phyloP scores from a whole-genome alignment of 2,329 filamentous ascomycete species.

The Furcasterigmium sp. region DNA sequence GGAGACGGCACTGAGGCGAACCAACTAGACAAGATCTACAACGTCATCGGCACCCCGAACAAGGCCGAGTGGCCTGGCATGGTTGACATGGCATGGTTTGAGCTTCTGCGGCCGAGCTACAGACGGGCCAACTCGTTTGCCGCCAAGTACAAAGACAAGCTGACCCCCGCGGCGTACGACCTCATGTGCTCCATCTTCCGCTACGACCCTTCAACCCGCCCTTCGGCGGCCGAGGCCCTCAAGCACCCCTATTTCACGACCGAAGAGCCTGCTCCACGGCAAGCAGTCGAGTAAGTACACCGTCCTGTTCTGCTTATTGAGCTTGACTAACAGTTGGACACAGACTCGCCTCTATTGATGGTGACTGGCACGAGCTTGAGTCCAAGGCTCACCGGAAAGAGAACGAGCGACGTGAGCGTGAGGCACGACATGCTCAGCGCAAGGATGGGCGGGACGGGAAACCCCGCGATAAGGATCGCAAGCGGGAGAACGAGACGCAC shows the following conservation, averaged over 20 bases:
- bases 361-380: constrained; percentile 99
- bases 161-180: constrained; percentile 78
- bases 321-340: constrained; percentile 21
- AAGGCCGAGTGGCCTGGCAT: constrained; percentile 81
- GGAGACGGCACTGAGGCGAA: constrained; percentile 94
- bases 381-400: constrained; percentile 91
- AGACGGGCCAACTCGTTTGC: constrained; percentile 71
- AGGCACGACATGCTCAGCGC: constrained; percentile 35
- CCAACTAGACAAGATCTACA: constrained; percentile 96
- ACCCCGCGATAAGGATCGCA: constrained; percentile 28
- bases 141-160: constrained; percentile 71
- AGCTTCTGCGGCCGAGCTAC: constrained; percentile 75
- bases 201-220: constrained; percentile 81
- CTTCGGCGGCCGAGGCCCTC: constrained; percentile 77
- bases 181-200: constrained; percentile 79
- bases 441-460: constrained; percentile 27
- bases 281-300: constrained; percentile 70
- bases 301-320: neutral
- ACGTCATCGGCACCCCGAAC: constrained; percentile 82
- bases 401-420: constrained; percentile 63
- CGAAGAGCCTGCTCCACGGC: constrained; percentile 72
- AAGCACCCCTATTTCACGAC: constrained; percentile 82
- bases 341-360: constrained; percentile 73
- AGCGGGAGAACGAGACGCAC: constrained; percentile 26
- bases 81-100: constrained; percentile 95